Conservation (phyloP, 2,329 filamentous ascomycete species). For the Hypoxylon sp. region DNA sequence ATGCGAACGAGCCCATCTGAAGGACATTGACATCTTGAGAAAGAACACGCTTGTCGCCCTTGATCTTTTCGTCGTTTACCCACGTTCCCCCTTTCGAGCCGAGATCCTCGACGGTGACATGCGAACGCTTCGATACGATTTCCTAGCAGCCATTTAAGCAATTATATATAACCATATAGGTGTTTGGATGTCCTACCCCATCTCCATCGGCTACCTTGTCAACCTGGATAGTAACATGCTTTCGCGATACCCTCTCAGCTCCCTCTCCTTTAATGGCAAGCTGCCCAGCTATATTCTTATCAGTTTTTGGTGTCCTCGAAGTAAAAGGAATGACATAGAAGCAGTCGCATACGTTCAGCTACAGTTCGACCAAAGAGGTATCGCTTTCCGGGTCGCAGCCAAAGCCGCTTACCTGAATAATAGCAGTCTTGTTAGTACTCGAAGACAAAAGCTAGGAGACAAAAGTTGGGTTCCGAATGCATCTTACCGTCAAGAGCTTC, state of each 20-base stretch:
- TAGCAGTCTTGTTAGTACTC: slow-evolving; percentile 38
- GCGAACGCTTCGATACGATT: slow-evolving; percentile 75
- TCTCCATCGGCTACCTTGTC: slow-evolving; percentile 75
- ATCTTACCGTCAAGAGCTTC: slow-evolving; percentile 63
- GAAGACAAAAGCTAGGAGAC: slow-evolving; percentile 11
- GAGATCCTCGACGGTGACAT: slow-evolving; percentile 81
- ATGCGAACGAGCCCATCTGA: slow-evolving; percentile 78
- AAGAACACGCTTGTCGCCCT: slow-evolving; percentile 72
- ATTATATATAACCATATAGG: background rate
- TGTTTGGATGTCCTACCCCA: slow-evolving; percentile 66
- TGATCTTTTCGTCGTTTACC: slow-evolving; percentile 80
- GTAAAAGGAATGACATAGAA: background rate
- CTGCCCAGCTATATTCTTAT: slow-evolving; percentile 67
- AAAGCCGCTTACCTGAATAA: slow-evolving; percentile 76
- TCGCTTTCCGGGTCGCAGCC: slow-evolving; percentile 87
- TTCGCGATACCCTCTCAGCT: slow-evolving; percentile 87
- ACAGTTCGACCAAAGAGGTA: slow-evolving; percentile 88
- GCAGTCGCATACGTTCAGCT: slow-evolving; percentile 68
- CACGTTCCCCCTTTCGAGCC: slow-evolving; percentile 88
- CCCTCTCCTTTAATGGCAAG: slow-evolving; percentile 72
- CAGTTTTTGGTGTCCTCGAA: slow-evolving; percentile 41
- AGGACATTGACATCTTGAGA: slow-evolving; percentile 73
- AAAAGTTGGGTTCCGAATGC: background rate
- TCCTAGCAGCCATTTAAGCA: slow-evolving; percentile 60
- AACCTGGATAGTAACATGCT: slow-evolving; percentile 86